Conservation (phyloP, 257 asterid species). For the Solanum piurae region DNA sequence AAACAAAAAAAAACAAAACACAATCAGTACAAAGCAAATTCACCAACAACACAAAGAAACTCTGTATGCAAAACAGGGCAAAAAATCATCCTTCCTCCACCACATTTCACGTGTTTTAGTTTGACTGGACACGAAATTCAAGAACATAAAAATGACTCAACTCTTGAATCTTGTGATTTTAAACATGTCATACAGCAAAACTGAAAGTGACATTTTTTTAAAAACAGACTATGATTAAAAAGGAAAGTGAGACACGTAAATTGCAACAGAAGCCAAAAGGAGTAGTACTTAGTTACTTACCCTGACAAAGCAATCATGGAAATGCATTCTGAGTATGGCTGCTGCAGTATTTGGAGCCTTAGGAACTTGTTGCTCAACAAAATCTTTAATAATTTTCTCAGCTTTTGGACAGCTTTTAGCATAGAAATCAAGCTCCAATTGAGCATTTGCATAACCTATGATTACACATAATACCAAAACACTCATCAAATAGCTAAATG, state of each 20-base stretch:
- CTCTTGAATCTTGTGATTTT: rapidly evolving
- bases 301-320: constrained; percentile 38
- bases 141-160: background rate
- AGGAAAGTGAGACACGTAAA: background rate
- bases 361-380: constrained; percentile 38
- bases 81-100: too few species aligned
- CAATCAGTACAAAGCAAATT: background rate
- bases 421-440: constrained; percentile 37
- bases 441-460: constrained; percentile 20
- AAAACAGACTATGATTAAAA: background rate
- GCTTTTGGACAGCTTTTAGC: constrained; percentile 49
- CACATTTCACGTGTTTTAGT: background rate
- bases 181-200: background rate
- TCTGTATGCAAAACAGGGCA: background rate
- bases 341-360: constrained; percentile 60
- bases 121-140: background rate
- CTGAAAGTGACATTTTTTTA: background rate
- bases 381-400: constrained; percentile 42
- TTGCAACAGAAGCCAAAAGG: background rate
- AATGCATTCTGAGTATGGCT: constrained; percentile 29
- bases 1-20: background rate
- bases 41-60: background rate
- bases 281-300: background rate
- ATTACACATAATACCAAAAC: constrained; percentile 2
- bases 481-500: constrained; percentile 8